phyloP scores from a whole-genome alignment of 1,139 yeast genomes.

The Debaryomyces coudertii region DNA sequence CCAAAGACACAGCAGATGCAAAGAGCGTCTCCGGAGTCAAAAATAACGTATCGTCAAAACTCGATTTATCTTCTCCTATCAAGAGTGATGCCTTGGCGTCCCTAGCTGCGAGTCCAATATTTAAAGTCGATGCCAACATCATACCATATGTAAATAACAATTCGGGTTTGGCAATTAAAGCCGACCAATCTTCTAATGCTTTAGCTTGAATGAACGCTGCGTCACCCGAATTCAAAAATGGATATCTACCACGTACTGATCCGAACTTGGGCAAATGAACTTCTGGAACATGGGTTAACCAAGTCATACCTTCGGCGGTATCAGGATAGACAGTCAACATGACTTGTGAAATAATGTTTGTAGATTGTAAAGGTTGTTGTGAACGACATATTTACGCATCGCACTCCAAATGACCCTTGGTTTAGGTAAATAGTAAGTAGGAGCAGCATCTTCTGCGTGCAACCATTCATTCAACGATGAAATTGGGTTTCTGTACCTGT shows the following conservation, averaged over 20 bases:
- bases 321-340: conserved; percentile 3
- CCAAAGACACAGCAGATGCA: conserved; percentile 2
- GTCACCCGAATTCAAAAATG: conserved; percentile 3
- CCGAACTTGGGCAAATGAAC: conserved; percentile 4
- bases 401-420: conserved; percentile 3
- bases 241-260: conserved; percentile 4
- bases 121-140: conserved; percentile 4
- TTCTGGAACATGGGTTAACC: conserved; percentile 5
- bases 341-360: conserved; percentile 1
- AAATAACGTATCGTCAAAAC: conserved; percentile 3
- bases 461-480: conserved; percentile 7
- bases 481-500: conserved; percentile 4
- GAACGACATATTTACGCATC: not conserved
- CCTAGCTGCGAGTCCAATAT: conserved; percentile 3
- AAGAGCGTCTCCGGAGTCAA: conserved; percentile 4
- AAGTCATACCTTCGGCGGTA: conserved; percentile 6
- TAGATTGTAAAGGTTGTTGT: conserved; percentile 3
- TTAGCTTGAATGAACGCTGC: conserved; percentile 4
- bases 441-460: not conserved
- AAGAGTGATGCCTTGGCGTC: conserved; percentile 6
- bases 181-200: conserved; percentile 5
- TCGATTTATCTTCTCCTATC: conserved; percentile 4
- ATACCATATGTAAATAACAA: conserved; percentile 3
- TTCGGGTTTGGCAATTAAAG: conserved; percentile 1
- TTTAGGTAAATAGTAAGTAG: conserved; percentile 2